A percentile compares a stretch with the other conserved stretches of the same genome.
Evolutionary conservation across 768 basidiomycete genomes (phyloP).

Genomic region (Nidularia pulvinata): DNA sequence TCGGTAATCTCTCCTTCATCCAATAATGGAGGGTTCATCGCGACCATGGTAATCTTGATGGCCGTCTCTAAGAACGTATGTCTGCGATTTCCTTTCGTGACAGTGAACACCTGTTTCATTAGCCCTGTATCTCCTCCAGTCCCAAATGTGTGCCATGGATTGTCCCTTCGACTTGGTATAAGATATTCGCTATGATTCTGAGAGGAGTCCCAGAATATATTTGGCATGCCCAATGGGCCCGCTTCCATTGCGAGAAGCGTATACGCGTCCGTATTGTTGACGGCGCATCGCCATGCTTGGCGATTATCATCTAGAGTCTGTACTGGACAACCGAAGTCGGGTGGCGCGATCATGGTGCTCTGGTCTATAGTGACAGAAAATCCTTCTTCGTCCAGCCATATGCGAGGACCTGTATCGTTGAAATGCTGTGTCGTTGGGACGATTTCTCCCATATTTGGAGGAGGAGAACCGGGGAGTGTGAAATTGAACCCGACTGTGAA

Average conservation of each 20-base stretch:
- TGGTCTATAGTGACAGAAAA: conserved; percentile 6
- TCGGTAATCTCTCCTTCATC: conserved; percentile 5
- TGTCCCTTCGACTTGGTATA: conserved; percentile 1
- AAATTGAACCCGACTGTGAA: conserved; percentile 4
- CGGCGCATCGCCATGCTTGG: conserved; percentile 3
- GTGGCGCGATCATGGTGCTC: neutral
- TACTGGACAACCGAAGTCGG: neutral
- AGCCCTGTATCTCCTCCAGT: conserved; percentile 5
- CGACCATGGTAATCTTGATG: conserved; percentile 5
- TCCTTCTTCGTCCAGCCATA: conserved; percentile 8
- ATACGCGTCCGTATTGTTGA: conserved; percentile 2
- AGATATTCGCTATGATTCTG: conserved; percentile 2
- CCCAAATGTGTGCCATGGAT: conserved; percentile 4
- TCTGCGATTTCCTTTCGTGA: conserved; percentile 6
- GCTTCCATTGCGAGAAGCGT: neutral
- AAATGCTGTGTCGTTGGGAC: conserved; percentile 1
- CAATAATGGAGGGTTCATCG: conserved; percentile 1
- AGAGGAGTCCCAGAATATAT: conserved; percentile 5
- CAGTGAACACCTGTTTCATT: conserved; percentile 10
- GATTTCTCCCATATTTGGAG: conserved; percentile 1
- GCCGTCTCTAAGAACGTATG: conserved; percentile 7
- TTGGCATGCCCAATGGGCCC: conserved; percentile 1
- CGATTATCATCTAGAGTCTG: neutral
- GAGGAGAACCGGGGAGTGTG: neutral
- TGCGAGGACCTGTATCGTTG: conserved; percentile 1